Evolutionary conservation across 2,329 filamentous ascomycete species (phyloP).

Genomic region (Talaromyces sp.): DNA sequence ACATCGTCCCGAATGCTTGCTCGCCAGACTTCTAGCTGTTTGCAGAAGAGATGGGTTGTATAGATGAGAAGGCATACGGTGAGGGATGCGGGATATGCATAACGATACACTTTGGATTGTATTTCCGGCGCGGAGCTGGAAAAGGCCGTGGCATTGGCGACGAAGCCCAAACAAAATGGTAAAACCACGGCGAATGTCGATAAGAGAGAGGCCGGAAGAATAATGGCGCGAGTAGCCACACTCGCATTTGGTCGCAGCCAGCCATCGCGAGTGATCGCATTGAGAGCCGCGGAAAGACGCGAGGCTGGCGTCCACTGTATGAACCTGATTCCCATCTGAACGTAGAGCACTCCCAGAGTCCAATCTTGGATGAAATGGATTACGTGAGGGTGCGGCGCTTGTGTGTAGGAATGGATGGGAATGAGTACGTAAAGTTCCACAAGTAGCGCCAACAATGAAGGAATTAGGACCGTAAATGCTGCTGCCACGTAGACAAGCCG

Average conservation of each 20-base stretch:
- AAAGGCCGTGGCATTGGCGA: conserved; percentile 42
- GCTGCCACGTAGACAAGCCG: conserved; percentile 69
- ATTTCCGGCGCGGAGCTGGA: conserved; percentile 23
- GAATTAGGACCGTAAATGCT: conserved; percentile 72
- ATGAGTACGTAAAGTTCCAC: conserved; percentile 86
- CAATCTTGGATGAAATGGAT: conserved; percentile 88
- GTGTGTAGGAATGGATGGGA: conserved; percentile 75
- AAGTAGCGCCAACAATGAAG: conserved; percentile 70
- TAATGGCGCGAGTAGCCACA: conserved; percentile 77
- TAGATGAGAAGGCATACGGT: conserved; percentile 50
- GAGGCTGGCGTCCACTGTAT: conserved; percentile 64
- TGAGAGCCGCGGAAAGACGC: conserved; percentile 68
- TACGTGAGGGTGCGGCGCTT: conserved; percentile 28
- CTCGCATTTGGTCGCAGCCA: conserved; percentile 73
- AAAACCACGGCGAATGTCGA: conserved; percentile 57
- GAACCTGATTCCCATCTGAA: conserved; percentile 70
- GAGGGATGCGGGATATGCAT: conserved; percentile 67
- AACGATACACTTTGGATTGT: conserved; percentile 51
- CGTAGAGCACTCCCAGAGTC: conserved; percentile 86
- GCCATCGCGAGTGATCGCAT: conserved; percentile 67
- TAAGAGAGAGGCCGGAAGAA: conserved; percentile 68
- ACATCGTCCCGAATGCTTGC: conserved; percentile 85
- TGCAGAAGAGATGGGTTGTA: conserved; percentile 30
- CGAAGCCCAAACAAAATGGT: conserved; percentile 58
- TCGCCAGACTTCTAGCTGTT: conserved; percentile 70